phyloP scores from a whole-genome alignment of 768 basidiomycete species.

The Termitomyces sp. region DNA sequence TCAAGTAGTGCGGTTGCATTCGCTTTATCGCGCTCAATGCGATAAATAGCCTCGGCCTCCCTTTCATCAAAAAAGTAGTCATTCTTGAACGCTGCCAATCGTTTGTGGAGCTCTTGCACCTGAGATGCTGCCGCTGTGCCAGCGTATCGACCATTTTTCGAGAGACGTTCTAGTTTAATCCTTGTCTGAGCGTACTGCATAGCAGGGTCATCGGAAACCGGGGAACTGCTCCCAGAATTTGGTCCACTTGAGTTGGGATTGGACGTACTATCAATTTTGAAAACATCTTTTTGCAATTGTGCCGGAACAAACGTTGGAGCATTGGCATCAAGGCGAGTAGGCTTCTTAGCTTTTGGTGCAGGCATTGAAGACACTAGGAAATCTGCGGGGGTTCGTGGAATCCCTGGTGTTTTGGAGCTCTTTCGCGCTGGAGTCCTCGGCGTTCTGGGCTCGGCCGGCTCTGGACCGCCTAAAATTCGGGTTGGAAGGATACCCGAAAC shows the following conservation, averaged over 20 bases:
- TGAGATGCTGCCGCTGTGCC: constrained; percentile 23
- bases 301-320: constrained; percentile 36
- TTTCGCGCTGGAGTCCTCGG: constrained; percentile 8
- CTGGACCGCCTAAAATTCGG: background rate
- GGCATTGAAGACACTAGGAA: constrained; percentile 22
- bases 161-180: constrained; percentile 48
- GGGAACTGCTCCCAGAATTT: constrained; percentile 26
- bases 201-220: constrained; percentile 53
- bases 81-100: constrained; percentile 41
- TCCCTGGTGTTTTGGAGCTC: constrained; percentile 22
- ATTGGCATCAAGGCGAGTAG: constrained; percentile 33
- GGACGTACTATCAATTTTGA: constrained; percentile 10
- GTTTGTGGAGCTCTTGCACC: constrained; percentile 37
- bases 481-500: background rate
- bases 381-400: constrained; percentile 31
- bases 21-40: constrained; percentile 46
- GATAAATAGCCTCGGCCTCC: constrained; percentile 60
- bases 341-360: constrained; percentile 12
- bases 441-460: constrained; percentile 14
- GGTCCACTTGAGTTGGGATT: constrained; percentile 17
- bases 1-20: constrained; percentile 42
- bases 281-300: constrained; percentile 4
- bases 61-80: constrained; percentile 70
- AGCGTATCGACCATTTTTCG: constrained; percentile 20
- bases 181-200: constrained; percentile 60